Base-by-base conservation (phyloP, 2,329 filamentous ascomycete genomes). In the Aspergillus luchuensis region DNA sequence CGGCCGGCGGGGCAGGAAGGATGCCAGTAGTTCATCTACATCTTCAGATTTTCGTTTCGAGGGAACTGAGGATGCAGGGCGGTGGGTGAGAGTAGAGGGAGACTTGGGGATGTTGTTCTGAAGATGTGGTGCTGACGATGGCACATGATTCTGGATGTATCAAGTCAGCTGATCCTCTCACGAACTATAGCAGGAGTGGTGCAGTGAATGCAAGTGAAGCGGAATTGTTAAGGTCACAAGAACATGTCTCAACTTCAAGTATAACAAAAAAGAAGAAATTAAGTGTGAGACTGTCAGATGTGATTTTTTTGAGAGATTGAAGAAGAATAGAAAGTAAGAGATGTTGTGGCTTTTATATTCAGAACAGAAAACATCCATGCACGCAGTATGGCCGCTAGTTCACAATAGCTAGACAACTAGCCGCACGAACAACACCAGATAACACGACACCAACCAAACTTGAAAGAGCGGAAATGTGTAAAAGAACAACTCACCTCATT, bases 31-130 rank as follows among this genome's bases (percentile, higher is more conserved):
- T 45, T 19, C 5, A 8, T 45, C 41, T 23, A 23, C 41, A 23
- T 45, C 41, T 23, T 64, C 65, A 13, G 56, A 54, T 19, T 67
- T 67, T 33, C 63, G 64, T 36, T 69, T 70, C 1, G 56, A 41
- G 8, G 67, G 64, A 3, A 66, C 53, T 11, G 56, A 54, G 0
- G 65, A 64, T n/a, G 56, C 60, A 13, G 55, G 53, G 2, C 64
- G 63, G 58, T 68, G 66, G 1, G 65, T 55, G 8, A 69, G 30
- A 13, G 45, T 50, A 4, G 57, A 38, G 28, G 59, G 49, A n/a
- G 61, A 62, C 61, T 57, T 28, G 7, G 63, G 8, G 13, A 5
- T 19, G 47, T 48, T 28, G 5, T 59, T 33, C 4, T 36, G 19
- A 52, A 15, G n/a, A 56, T n/a, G 25, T 13, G 8, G 19, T 21